phyloP scores from a whole-genome alignment of 148 eudicot species.

The Cornus controversa region DNA sequence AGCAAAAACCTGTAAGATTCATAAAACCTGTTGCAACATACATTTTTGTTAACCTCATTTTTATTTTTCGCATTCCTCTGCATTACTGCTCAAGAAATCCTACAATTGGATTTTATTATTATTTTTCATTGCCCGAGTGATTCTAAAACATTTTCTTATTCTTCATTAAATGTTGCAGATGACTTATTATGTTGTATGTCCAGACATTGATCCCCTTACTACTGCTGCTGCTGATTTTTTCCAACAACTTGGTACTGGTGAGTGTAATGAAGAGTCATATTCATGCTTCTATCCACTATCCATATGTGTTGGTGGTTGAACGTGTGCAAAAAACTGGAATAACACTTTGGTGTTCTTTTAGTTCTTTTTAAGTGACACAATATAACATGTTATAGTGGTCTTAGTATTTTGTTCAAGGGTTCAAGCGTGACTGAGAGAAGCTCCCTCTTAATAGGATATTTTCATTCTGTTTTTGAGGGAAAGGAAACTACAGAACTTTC shows the following conservation, averaged over 20 bases:
- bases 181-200: conserved; percentile 86
- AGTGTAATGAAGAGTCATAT: conserved; percentile 21
- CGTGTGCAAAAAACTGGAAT: background rate
- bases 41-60: background rate
- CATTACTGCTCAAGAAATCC: background rate
- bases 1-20: conserved; percentile 72
- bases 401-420: background rate
- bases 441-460: background rate
- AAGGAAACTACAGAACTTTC: background rate
- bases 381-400: background rate
- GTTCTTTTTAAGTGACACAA: background rate
- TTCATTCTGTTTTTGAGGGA: background rate
- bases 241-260: conserved; percentile 93
- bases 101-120: background rate
- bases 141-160: background rate
- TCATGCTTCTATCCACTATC: background rate
- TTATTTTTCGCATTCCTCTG: too few species aligned
- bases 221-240: conserved; percentile 86
- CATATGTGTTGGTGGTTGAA: background rate
- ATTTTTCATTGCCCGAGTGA: conserved; percentile 1
- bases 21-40: conserved; percentile 1
- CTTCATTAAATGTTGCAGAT: conserved; percentile 52
- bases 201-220: conserved; percentile 82
- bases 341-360: background rate
- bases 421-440: background rate